These are phyloP conservation scores for Fusarium napiforme DNA, from an alignment of 2,329 filamentous ascomycete genomes.

Conservation along the genomic window DNA sequence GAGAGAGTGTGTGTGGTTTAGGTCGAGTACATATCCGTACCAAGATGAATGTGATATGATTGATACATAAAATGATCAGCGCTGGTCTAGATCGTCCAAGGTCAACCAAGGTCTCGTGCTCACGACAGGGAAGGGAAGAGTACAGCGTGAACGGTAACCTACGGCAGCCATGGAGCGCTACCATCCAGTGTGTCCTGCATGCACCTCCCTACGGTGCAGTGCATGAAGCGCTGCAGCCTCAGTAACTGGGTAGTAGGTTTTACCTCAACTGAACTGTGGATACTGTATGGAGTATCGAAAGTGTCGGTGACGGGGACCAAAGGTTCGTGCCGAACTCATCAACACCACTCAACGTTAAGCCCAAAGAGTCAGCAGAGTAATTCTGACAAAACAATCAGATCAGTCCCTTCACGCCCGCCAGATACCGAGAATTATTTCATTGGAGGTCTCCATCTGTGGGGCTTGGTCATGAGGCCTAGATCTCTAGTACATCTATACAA, in stretches of 20 bases:
- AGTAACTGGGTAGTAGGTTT: neutral
- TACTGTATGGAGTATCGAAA: neutral
- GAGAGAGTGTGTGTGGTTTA: neutral
- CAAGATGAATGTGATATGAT: slow-evolving; percentile 16
- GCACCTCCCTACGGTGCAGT: neutral
- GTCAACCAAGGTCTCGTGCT: slow-evolving; percentile 26
- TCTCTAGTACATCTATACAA: neutral
- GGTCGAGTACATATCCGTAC: neutral
- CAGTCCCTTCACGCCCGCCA: neutral
- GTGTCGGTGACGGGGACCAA: neutral
- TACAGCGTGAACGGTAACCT: neutral
- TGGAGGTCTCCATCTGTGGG: slow-evolving; percentile 1
- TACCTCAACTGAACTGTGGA: neutral
- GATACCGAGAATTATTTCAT: neutral
- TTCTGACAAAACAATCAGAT: neutral
- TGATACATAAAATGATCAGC: slow-evolving; percentile 25
- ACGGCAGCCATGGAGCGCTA: neutral
- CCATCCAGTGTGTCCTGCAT: neutral
- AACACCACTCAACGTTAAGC: neutral
- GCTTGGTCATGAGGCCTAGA: slow-evolving; percentile 4
- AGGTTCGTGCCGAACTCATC: slow-evolving; percentile 1
- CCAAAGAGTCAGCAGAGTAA: neutral
- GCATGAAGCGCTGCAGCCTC: neutral
- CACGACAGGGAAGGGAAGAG: slow-evolving; percentile 5
- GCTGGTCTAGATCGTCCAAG: slow-evolving; percentile 26